Conservation (phyloP, 352 stramenopile genomes). For the Phytophthora multivora region DNA sequence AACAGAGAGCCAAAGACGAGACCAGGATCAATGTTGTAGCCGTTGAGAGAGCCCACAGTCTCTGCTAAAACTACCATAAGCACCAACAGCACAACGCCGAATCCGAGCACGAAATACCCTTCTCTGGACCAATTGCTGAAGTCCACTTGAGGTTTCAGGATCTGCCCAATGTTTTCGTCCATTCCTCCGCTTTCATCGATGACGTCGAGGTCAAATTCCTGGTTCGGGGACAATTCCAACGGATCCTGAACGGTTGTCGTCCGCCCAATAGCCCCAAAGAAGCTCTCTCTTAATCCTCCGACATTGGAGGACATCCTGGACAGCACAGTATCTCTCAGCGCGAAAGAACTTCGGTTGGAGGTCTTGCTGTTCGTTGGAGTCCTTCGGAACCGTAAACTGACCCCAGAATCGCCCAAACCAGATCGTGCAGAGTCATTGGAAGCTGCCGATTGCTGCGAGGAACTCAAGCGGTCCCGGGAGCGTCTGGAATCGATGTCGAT, state of each 20-base stretch:
- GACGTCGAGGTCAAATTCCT: constrained; percentile 78
- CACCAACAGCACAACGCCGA: constrained; percentile 52
- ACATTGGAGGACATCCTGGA: constrained; percentile 52
- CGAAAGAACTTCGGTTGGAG: constrained; percentile 42
- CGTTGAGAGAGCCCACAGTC: constrained; percentile 61
- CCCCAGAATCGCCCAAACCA: constrained; percentile 18
- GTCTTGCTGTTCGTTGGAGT: constrained; percentile 42
- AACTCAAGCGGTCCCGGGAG: constrained; percentile 19
- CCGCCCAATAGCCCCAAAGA: constrained; percentile 52
- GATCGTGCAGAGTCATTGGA: constrained; percentile 17
- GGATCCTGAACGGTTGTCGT: constrained; percentile 41
- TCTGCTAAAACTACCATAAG: constrained; percentile 46
- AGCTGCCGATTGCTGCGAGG: constrained; percentile 28
- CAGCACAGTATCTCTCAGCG: constrained; percentile 36
- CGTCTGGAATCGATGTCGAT: constrained; percentile 2
- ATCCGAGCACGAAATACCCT: constrained; percentile 46
- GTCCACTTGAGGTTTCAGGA: constrained; percentile 52
- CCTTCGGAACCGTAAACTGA: constrained; percentile 37
- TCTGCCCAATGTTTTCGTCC: constrained; percentile 60
- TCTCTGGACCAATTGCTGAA: constrained; percentile 55
- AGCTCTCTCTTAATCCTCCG: constrained; percentile 55
- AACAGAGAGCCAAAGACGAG: constrained; percentile 79
- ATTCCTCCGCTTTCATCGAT: constrained; percentile 78
- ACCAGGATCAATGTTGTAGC: constrained; percentile 82
- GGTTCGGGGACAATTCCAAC: constrained; percentile 61